Evolutionary conservation across 441 rosid genomes (phyloP).

Genomic region (Euphorbia schlechtendalii): DNA sequence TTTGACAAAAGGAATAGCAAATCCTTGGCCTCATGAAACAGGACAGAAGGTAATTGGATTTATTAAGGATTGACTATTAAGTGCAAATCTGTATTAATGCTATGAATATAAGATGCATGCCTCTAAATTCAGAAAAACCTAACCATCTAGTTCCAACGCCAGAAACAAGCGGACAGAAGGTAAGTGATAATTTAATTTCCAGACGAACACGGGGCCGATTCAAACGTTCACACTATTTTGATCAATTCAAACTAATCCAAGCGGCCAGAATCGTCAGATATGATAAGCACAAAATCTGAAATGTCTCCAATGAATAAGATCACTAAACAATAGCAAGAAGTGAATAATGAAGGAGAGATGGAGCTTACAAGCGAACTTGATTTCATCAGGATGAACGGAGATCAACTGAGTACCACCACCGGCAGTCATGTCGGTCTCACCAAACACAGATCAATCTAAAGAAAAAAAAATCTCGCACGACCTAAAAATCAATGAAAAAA

Average conservation of each 20-base stretch:
- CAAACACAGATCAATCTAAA: constrained; percentile 23
- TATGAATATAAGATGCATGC: neutral
- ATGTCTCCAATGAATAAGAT: neutral
- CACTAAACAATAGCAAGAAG: neutral
- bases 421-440: constrained; percentile 49
- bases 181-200: too few relatives aligned
- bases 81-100: neutral
- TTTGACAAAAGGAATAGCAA: too few relatives aligned
- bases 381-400: constrained; percentile 89
- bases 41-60: neutral
- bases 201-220: too few relatives aligned
- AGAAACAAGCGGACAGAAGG: too few relatives aligned
- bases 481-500: neutral
- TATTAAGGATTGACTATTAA: neutral
- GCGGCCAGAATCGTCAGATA: neutral
- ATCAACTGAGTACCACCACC: constrained; percentile 60
- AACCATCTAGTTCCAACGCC: neutral
- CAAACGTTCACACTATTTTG: neutral
- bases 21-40: neutral
- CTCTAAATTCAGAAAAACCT: neutral
- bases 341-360: constrained; percentile 1
- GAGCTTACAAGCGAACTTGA: constrained; percentile 62
- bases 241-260: neutral
- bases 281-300: neutral
- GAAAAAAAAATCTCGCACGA: neutral